Base-by-base conservation (phyloP, 495 filamentous ascomycete genomes). In the Trichoderma reesei region DNA sequence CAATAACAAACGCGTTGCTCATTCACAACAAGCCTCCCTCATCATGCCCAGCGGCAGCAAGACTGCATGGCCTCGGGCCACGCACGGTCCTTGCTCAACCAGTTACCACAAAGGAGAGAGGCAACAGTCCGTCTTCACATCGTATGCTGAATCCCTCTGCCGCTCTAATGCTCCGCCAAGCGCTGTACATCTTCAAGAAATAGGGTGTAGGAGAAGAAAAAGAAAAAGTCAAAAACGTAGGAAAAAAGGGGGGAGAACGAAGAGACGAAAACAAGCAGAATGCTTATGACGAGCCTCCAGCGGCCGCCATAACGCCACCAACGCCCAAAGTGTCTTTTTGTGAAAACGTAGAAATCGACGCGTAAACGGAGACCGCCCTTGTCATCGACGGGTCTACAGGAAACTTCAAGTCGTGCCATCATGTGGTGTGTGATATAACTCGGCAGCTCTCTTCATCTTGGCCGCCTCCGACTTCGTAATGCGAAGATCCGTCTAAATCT, bases 401-500 rank as follows among this genome's bases (percentile, higher is more conserved):
- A 34, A 56, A 33, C 51, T 56, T 56, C 51, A 56, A 56, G 51
- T 56, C 51, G 51, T 56, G 31, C 51, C 51, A 56, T 56, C 51
- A n/a, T 56, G 26, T 26, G 10, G 51, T 56, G 11, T 56, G 51
- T 14, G 51, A 56, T 56, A 56, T 56, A 56, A 56, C 51, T 56
- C 20, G 31, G 20, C 26, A 11, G 18, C 26, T 56, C 11, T 26
- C 51, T 56, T 34, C 31, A 10, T 34, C 5, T 34, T 56, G 11
- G n/a, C 13, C 42, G 51, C 26, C 26, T 26, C 11, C 20, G 31
- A 56, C 26, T n/a, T 34, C 51, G 51, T 56, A 5, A 34, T 34
- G 10, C 11, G 11, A 14, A 34, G 10, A 33, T 13, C 10, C 31
- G 14, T 56, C 72, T 70, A 85, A 63, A 85, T 85, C 72, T 85